Base-by-base conservation (phyloP, 2,329 filamentous ascomycete genomes). In the Fusarium bulbicola region DNA sequence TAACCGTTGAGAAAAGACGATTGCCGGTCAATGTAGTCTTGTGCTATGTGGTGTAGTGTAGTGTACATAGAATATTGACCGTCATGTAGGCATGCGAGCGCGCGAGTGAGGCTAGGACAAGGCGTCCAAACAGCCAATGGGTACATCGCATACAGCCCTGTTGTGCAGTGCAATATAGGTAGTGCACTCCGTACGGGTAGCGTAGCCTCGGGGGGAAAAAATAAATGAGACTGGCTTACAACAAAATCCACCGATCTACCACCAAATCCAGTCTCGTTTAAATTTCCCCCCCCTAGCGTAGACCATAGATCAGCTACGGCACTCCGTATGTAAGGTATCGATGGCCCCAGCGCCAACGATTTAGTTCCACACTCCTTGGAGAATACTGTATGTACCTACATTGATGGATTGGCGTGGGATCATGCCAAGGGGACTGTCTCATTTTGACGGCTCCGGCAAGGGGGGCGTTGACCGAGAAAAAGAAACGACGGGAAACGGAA, bases 341-440 rank as follows among this genome's bases (percentile, higher is more conserved):
- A 58, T 30, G 63, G 63, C 40, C 50, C 61, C 24, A 36, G 42
- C 61, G 61, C 43, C 49, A 43, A 59, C 63, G 26, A 32, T 43
- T 40, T 50, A 63, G 67, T 62, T 64, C 54, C 61, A 74, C 58
- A 59, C 45, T 58, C 40, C 36, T 63, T 37, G 59, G 58, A 69
- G 45, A 66, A 66, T 37, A 46, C 26, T 18, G 28, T 32, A 30
- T 21, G 20, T 45, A 46, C 26, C 32, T 32, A 58, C 21, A 47
- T 52, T 60, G 40, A 76, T 68, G 68, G 61, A 75, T 75, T 78
- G 77, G 76, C 74, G 68, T 75, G 76, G 66, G 53, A 65, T 45
- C 76, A 73, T 71, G 69, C 65, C 71, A 70, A 66, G 65, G 67
- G 65, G 64, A 39, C 47, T 77, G 76, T 79, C 78, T 79, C 72